Percentiles rank a stretch among this genome's conserved stretches.
phyloP scores from a whole-genome alignment of 805 yeast species.

The Metschnikowia chrysomelidarum region DNA sequence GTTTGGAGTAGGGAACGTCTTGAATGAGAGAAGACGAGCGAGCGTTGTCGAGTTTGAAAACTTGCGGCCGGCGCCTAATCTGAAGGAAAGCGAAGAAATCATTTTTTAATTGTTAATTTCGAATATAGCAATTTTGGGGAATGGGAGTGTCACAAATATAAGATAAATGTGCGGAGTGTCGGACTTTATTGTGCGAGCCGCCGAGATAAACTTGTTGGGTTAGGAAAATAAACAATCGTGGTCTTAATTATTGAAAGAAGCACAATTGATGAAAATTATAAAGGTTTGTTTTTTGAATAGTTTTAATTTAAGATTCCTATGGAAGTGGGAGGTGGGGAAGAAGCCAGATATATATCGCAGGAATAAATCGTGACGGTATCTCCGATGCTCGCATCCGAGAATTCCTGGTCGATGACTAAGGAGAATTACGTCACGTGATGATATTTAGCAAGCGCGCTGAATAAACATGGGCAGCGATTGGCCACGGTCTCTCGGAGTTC shows the following conservation, averaged over 20 bases:
- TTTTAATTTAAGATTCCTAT: no score
- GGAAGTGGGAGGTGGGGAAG: neutral
- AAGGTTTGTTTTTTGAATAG: no score
- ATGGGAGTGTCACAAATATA: no score
- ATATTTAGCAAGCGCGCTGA: no score
- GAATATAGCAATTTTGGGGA: no score
- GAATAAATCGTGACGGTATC: neutral
- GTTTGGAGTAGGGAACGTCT: conserved; percentile 65
- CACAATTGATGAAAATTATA: no score
- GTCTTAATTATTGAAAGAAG: no score
- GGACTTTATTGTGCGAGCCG: no score
- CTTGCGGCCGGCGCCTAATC: conserved; percentile 8
- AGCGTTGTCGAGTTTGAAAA: conserved; percentile 1
- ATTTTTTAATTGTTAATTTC: neutral
- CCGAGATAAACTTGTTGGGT: no score
- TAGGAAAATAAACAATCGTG: no score
- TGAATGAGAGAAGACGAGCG: conserved; percentile 33
- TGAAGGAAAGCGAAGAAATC: conserved; percentile 1
- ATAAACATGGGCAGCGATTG: conserved; percentile 12
- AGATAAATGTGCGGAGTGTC: no score
- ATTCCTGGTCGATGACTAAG: conserved; percentile 7
- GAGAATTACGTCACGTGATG: conserved; percentile 19
- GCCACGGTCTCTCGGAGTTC: no score
- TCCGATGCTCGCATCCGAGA: conserved; percentile 20
- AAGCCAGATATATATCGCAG: neutral